A percentile compares a stretch with the other conserved stretches of the same genome.
Conservation (phyloP, 2,329 filamentous ascomycete species). For the Colletotrichum lentis region DNA sequence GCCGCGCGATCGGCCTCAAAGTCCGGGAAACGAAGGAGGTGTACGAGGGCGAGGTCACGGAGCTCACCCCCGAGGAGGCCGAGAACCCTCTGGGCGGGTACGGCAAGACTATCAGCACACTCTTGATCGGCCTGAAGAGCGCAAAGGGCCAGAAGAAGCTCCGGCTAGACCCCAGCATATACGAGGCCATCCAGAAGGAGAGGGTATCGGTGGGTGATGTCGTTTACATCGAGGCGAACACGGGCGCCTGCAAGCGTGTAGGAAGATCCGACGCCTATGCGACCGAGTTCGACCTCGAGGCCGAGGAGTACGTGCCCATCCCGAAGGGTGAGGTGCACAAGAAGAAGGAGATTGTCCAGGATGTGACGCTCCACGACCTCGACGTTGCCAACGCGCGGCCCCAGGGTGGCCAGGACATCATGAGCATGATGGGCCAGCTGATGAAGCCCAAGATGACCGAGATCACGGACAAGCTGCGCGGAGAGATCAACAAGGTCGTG, state of each 20-base stretch:
- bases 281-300: constrained; percentile 97
- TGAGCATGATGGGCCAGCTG: constrained; percentile 99
- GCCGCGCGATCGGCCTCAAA: constrained; percentile 92
- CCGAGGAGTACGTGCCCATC: constrained; percentile 98
- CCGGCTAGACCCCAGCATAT: constrained; percentile 95
- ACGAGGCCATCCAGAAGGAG: constrained; percentile 99
- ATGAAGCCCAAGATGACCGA: constrained; percentile 99
- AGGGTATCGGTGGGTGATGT: constrained; percentile 95
- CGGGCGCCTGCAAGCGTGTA: constrained; percentile 95
- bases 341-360: constrained; percentile 99
- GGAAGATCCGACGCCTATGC: constrained; percentile 96
- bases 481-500: constrained; percentile 99
- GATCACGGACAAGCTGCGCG: constrained; percentile 95
- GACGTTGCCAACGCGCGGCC: constrained; percentile 95
- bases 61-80: constrained; percentile 95
- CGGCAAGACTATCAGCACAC: constrained; percentile 94
- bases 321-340: constrained; percentile 99
- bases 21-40: constrained; percentile 99
- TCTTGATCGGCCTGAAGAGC: constrained; percentile 93
- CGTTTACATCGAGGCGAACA: constrained; percentile 99
- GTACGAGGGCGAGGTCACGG: constrained; percentile 97
- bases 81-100: constrained; percentile 98
- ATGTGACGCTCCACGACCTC: constrained; percentile 95
- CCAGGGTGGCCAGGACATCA: constrained; percentile 97
- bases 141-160: constrained; percentile 98